Conservation (phyloP, 2,329 filamentous ascomycete genomes). For the Annulohypoxylon truncatum region DNA sequence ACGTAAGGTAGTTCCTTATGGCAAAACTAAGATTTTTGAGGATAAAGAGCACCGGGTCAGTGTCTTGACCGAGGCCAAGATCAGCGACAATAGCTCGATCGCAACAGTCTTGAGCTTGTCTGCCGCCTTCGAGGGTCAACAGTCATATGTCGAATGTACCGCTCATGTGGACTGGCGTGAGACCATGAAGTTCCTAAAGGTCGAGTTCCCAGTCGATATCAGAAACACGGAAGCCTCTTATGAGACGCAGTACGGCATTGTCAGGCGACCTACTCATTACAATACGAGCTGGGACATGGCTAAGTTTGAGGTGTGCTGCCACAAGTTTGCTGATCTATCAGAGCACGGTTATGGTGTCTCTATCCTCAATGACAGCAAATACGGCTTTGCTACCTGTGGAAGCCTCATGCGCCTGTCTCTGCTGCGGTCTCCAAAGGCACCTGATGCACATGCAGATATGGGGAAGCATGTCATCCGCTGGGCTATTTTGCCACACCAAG, state of each 20-base stretch:
- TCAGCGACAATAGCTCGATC: conserved; percentile 87
- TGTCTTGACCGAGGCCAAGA: conserved; percentile 84
- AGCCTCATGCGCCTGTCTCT: conserved; percentile 91
- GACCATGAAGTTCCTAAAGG: conserved; percentile 97
- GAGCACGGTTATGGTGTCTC: conserved; percentile 91
- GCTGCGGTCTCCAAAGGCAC: conserved; percentile 88
- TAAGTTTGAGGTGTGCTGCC: conserved; percentile 96
- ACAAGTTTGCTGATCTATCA: conserved; percentile 92
- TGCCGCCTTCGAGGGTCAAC: conserved; percentile 72
- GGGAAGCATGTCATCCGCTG: conserved; percentile 87
- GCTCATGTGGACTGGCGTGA: conserved; percentile 97
- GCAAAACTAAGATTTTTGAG: conserved; percentile 77
- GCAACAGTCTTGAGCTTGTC: conserved; percentile 86
- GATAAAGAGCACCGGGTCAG: conserved; percentile 80
- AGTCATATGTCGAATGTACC: conserved; percentile 79
- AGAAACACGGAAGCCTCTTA: conserved; percentile 93
- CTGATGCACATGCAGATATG: conserved; percentile 95
- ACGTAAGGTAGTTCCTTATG: conserved; percentile 77
- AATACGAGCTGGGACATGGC: conserved; percentile 99
- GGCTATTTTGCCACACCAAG: conserved; percentile 87
- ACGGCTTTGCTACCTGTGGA: conserved; percentile 91
- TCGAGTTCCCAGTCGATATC: conserved; percentile 95
- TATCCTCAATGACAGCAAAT: conserved; percentile 95
- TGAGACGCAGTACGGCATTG: conserved; percentile 92
- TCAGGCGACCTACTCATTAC: conserved; percentile 93